Evolutionary conservation across 1,284 basidiomycete species (phyloP).

Genomic region (Microbotryomycetes sp.): DNA sequence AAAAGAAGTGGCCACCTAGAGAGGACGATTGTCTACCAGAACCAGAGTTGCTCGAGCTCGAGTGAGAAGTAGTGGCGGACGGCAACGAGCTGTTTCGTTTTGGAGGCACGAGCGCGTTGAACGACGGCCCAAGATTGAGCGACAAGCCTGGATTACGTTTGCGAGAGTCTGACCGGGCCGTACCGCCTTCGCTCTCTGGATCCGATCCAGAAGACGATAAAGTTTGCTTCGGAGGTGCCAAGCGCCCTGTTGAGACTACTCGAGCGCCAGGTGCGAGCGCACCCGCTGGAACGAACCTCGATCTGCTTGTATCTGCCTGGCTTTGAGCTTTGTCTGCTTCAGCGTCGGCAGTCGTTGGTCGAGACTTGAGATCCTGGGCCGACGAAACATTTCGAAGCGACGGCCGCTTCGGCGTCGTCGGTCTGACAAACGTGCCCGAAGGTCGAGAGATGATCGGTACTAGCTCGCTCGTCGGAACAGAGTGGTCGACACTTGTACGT

Average conservation of each 20-base stretch:
- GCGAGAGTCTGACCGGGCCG: constrained; percentile 6
- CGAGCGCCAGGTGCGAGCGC: constrained; percentile 32
- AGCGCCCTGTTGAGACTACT: constrained; percentile 8
- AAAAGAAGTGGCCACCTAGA: constrained; percentile 4
- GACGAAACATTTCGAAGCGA: constrained; percentile 28
- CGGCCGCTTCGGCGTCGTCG: constrained; percentile 3
- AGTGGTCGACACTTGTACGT: constrained; percentile 1
- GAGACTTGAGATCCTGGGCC: constrained; percentile 21
- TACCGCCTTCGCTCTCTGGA: constrained; percentile 20
- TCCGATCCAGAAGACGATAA: constrained; percentile 21
- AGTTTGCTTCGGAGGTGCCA: background rate
- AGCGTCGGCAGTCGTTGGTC: background rate
- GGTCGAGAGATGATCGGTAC: constrained; percentile 8
- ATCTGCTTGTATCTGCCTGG: background rate
- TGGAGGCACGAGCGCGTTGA: constrained; percentile 16
- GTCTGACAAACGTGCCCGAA: constrained; percentile 25
- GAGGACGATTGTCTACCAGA: constrained; percentile 2
- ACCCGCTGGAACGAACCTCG: constrained; percentile 14
- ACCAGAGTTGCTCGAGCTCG: constrained; percentile 4
- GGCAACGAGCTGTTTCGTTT: background rate
- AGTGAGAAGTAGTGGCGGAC: background rate
- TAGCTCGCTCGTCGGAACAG: constrained; percentile 8
- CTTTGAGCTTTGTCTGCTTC: background rate
- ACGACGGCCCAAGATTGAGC: constrained; percentile 31
- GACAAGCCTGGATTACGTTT: constrained; percentile 34